Conservation (phyloP, 768 basidiomycete genomes). For the Lactarius sp. region DNA sequence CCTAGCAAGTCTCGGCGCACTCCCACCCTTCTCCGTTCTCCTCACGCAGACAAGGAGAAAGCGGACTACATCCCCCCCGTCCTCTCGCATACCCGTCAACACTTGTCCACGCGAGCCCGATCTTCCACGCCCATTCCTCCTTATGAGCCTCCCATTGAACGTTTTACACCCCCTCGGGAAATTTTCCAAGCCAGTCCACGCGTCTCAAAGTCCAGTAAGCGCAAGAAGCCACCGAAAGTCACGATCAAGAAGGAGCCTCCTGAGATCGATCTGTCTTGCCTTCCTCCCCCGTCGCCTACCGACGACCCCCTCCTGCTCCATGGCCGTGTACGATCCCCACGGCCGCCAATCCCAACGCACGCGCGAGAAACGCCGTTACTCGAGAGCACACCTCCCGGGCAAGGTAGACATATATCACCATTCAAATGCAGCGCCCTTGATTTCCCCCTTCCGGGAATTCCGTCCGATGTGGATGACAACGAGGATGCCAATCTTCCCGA, state of each 20-base stretch:
- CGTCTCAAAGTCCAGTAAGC: conserved; percentile 39
- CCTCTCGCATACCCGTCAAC: conserved; percentile 28
- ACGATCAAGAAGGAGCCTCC: conserved; percentile 60
- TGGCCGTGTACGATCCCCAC: conserved; percentile 34
- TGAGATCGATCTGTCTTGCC: conserved; percentile 51
- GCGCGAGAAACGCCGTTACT: conserved; percentile 38
- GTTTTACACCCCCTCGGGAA: conserved; percentile 69
- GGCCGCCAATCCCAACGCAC: conserved; percentile 31
- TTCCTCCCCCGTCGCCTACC: conserved; percentile 65
- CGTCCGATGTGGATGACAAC: conserved; percentile 23
- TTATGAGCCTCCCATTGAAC: conserved; percentile 62
- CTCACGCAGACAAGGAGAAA: conserved; percentile 45
- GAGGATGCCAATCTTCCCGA: conserved; percentile 22
- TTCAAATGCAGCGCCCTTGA: conserved; percentile 22
- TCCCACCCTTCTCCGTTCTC: conserved; percentile 34
- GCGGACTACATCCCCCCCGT: conserved; percentile 45
- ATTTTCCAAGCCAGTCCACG: conserved; percentile 40
- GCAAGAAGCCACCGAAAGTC: conserved; percentile 32
- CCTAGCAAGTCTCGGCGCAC: conserved; percentile 31
- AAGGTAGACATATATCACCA: conserved; percentile 3
- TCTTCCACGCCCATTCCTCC: conserved; percentile 51
- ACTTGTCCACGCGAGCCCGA: conserved; percentile 32
- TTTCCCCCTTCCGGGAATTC: conserved; percentile 20
- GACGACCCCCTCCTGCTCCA: conserved; percentile 70
- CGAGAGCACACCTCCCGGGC: conserved; percentile 31